Evolutionary conservation across 2,329 filamentous ascomycete species (phyloP).

Genomic region (Domatiomyces catenatus): DNA sequence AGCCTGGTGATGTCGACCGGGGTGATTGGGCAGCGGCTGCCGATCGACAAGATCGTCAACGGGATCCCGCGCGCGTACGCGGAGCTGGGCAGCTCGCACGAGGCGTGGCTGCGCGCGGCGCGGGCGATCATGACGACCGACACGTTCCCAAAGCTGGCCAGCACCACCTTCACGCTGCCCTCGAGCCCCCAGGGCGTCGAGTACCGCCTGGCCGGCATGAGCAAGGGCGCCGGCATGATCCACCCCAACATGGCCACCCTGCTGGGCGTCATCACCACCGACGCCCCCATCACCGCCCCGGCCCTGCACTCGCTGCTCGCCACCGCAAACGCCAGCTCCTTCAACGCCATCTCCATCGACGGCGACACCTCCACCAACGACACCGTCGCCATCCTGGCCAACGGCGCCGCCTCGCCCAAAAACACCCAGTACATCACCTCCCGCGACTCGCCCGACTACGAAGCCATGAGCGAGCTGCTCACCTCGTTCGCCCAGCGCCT

Average conservation of each 20-base stretch:
- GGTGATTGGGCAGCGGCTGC: slow-evolving; percentile 86
- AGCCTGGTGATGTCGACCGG: slow-evolving; percentile 98
- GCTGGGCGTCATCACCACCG: slow-evolving; percentile 79
- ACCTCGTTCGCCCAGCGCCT: slow-evolving; percentile 68
- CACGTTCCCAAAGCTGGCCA: slow-evolving; percentile 92
- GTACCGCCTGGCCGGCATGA: slow-evolving; percentile 84
- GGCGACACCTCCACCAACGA: slow-evolving; percentile 97
- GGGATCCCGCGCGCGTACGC: slow-evolving; percentile 64
- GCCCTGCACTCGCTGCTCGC: slow-evolving; percentile 56
- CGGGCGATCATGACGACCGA: slow-evolving; percentile 95
- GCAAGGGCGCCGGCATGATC: slow-evolving; percentile 98
- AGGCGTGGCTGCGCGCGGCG: slow-evolving; percentile 74
- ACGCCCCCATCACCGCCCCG: slow-evolving; percentile 58
- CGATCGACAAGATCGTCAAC: slow-evolving; percentile 75
- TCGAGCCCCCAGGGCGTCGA: slow-evolving; percentile 42
- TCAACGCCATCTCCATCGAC: slow-evolving; percentile 94
- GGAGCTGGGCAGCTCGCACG: slow-evolving; percentile 57
- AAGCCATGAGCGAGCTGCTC: slow-evolving; percentile 55
- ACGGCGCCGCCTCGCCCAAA: slow-evolving; percentile 63
- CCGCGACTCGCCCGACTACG: slow-evolving; percentile 40
- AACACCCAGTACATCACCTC: slow-evolving; percentile 26
- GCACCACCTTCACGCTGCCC: slow-evolving; percentile 67
- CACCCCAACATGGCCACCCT: slow-evolving; percentile 98
- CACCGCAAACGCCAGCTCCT: slow-evolving; percentile 64
- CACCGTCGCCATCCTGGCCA: slow-evolving; percentile 85